Base-by-base conservation (phyloP, 83 land plant genomes). In the Picea abies region DNA sequence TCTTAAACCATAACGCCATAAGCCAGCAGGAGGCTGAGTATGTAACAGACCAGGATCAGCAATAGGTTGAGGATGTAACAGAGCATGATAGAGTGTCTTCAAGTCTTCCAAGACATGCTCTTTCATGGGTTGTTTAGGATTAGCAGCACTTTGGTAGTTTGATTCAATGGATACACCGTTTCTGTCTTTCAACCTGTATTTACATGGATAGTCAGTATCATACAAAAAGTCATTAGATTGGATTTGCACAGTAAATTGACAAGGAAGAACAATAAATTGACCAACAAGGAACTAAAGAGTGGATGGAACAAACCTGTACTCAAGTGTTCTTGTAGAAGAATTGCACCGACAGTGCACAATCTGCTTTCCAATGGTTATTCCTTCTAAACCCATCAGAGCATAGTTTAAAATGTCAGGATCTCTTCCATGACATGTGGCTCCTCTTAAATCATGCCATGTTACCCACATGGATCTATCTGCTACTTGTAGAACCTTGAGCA, bases 341-440 rank as follows among this genome's bases (percentile, higher is more conserved):
- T 88, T 90, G 84, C 87, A 83, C 35, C 84, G 79, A 29, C 75
- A 37, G 47, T 70, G 85, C 84, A 26, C 76, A 47, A 32, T 86
- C 87, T 5, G 88, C 66, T 83, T 84, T 78, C 35, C 90, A 88
- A 78, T 85, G 66, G 44, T 81, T 52, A 82, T 91, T 10, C 92
- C 92, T 17, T 79, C 85, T 44, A 94, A 80, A 4, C 79, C 69
- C 69, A 80, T 89, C 6, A 94, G 89, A 65, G 90, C 91, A 44
- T 88, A 85, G 77, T 94, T 89, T 16, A 94, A 79, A 15, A 94
- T 86, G 26, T 89, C 90, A 6, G 90, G 83, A 32, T 82, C 91
- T 1, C 35, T 84, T 12, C 52, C 82, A 25, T 68, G 80, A 35
- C 81, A 88, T 2, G 83, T 63, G 10, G 96, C 91, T 39, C 92